phyloP scores from a whole-genome alignment of 306 rosid genomes.

The Dryas drummondii region DNA sequence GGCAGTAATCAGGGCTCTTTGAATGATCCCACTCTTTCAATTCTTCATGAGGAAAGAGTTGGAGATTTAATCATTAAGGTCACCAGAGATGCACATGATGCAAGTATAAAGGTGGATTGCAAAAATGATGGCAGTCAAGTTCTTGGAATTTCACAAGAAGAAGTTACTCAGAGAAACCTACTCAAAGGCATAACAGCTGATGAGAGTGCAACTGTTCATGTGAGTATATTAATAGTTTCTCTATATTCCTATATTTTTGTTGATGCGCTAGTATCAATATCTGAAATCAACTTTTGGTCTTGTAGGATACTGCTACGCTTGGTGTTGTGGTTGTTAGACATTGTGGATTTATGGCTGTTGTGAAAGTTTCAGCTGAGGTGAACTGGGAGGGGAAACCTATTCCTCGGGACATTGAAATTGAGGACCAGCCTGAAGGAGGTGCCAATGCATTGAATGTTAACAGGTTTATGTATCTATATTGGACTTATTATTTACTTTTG shows the following conservation, averaged over 20 bases:
- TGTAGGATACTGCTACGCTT: constrained; percentile 85
- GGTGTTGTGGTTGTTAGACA: constrained; percentile 82
- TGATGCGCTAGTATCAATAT: constrained; percentile 8
- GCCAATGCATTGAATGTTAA: constrained; percentile 89
- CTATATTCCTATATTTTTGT: constrained; percentile 11
- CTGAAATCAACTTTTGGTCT: constrained; percentile 30
- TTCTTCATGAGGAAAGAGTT: constrained; percentile 54
- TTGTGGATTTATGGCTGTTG: constrained; percentile 94
- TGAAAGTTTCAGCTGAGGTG: constrained; percentile 63
- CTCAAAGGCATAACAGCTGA: constrained; percentile 98
- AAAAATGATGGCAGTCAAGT: constrained; percentile 83
- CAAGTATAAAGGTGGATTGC: constrained; percentile 71
- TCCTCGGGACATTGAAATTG: constrained; percentile 76
- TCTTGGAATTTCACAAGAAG: constrained; percentile 67
- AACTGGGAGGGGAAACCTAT: constrained; percentile 52
- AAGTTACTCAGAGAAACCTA: constrained; percentile 81
- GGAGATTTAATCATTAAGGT: constrained; percentile 80
- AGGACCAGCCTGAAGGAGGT: constrained; percentile 97
- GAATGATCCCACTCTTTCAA: constrained; percentile 32
- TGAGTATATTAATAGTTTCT: constrained; percentile 38
- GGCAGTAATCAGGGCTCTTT: constrained; percentile 41
- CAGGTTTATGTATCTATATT: constrained; percentile 51
- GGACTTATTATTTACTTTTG: constrained; percentile 8
- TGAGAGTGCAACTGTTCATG: constrained; percentile 98
- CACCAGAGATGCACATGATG: constrained; percentile 76